Evolutionary conservation across 305 asterid species (phyloP).

Genomic region (Plantago rigida): DNA sequence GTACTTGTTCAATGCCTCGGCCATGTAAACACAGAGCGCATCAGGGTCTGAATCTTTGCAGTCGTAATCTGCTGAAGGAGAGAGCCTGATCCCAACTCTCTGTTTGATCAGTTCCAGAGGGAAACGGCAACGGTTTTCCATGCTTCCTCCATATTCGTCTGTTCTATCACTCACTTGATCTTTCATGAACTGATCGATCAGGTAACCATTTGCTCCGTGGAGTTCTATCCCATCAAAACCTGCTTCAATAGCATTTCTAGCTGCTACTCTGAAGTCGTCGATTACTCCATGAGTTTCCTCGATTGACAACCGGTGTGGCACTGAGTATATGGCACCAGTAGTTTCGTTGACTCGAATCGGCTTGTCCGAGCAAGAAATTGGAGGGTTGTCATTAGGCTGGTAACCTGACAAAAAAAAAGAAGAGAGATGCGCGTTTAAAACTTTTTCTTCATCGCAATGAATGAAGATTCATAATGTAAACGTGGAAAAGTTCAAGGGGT

Average conservation of each 20-base stretch:
- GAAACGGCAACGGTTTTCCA: constrained; percentile 39
- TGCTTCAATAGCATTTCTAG: constrained; percentile 45
- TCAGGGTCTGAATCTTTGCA: constrained; percentile 33
- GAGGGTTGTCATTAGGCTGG: constrained; percentile 36
- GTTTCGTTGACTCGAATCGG: constrained; percentile 11
- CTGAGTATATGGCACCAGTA: constrained; percentile 27
- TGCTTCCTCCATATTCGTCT: constrained; percentile 35
- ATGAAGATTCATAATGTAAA: neutral
- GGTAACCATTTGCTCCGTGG: constrained; percentile 41
- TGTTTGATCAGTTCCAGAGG: constrained; percentile 31
- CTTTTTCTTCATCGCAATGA: no score
- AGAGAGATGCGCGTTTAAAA: neutral
- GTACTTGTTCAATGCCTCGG: constrained; percentile 31
- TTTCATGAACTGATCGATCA: constrained; percentile 44
- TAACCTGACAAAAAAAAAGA: neutral
- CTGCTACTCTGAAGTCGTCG: constrained; percentile 42
- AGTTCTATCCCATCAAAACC: constrained; percentile 57
- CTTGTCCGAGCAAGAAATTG: constrained; percentile 36
- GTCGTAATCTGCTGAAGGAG: constrained; percentile 30
- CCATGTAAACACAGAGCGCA: constrained; percentile 38
- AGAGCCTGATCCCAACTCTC: constrained; percentile 39
- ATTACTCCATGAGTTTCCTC: constrained; percentile 35
- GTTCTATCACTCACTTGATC: constrained; percentile 28
- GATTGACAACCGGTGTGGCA: constrained; percentile 33
- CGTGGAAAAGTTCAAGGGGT: neutral